Evolutionary conservation across 768 basidiomycete genomes (phyloP).

Genomic region (Pulveroboletus sp.): DNA sequence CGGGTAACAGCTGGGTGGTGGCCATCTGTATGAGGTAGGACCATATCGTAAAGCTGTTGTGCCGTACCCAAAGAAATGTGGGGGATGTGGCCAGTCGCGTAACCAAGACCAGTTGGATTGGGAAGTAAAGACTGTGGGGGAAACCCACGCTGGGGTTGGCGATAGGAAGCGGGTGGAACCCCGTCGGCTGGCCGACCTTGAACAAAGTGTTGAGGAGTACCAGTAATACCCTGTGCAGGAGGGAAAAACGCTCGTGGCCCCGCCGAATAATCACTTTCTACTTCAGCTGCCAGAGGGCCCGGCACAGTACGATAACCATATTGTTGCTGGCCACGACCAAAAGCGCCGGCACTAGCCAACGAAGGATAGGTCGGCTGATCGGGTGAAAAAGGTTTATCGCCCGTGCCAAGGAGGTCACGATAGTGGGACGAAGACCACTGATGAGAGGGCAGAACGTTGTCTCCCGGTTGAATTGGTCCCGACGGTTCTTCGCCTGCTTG

Average conservation of each 20-base stretch:
- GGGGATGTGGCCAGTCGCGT: constrained; percentile 52
- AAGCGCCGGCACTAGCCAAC: constrained; percentile 43
- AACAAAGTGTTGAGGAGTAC: constrained; percentile 44
- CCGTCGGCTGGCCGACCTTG: constrained; percentile 51
- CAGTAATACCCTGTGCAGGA: constrained; percentile 38
- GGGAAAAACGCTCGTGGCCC: constrained; percentile 56
- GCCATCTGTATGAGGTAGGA: constrained; percentile 48
- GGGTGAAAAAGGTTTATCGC: constrained; percentile 41
- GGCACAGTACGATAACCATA: constrained; percentile 49
- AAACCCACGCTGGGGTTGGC: constrained; percentile 55
- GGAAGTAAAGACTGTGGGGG: constrained; percentile 55
- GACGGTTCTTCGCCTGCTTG: constrained; percentile 51
- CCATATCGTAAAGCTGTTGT: constrained; percentile 80
- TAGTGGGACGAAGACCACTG: constrained; percentile 51
- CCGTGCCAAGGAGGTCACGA: constrained; percentile 39
- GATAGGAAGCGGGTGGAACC: constrained; percentile 49
- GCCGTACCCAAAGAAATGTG: constrained; percentile 70
- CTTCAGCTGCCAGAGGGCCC: constrained; percentile 19
- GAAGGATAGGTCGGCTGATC: constrained; percentile 62
- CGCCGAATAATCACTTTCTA: constrained; percentile 50
- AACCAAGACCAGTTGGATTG: constrained; percentile 51
- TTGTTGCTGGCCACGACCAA: constrained; percentile 51
- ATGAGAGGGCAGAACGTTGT: constrained; percentile 39
- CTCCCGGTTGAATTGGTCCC: constrained; percentile 32
- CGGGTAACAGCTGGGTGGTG: constrained; percentile 66